Evolutionary conservation across 1,284 basidiomycete species (phyloP).

Genomic region (Microbotryum violaceum): DNA sequence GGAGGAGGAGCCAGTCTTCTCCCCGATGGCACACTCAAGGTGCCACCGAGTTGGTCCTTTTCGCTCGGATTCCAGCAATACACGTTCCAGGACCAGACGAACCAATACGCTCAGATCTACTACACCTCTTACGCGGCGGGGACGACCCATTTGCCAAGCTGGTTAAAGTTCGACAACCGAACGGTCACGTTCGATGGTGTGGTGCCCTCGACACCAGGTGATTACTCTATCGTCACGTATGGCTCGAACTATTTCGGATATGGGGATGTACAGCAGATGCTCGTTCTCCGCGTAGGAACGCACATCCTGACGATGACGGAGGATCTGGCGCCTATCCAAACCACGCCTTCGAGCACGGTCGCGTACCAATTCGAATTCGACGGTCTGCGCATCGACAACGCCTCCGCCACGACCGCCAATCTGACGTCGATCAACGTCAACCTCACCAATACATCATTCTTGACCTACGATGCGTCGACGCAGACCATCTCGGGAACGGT

Average conservation of each 20-base stretch:
- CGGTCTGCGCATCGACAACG: conserved; percentile 56
- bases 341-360: conserved; percentile 47
- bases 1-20: conserved; percentile 48
- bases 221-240: conserved; percentile 26
- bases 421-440: conserved; percentile 35
- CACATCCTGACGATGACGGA: conserved; percentile 60
- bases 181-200: conserved; percentile 72
- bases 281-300: conserved; percentile 39
- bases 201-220: conserved; percentile 47
- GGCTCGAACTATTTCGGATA: conserved; percentile 33
- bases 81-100: conserved; percentile 60
- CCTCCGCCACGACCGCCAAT: conserved; percentile 38
- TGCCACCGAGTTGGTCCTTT: conserved; percentile 81
- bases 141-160: conserved; percentile 62
- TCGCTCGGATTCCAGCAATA: conserved; percentile 71
- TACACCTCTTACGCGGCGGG: conserved; percentile 61
- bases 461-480: conserved; percentile 54
- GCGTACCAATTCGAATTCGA: conserved; percentile 37
- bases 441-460: conserved; percentile 50
- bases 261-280: conserved; percentile 29
- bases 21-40: conserved; percentile 56
- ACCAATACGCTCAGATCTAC: conserved; percentile 50
- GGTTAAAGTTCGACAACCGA: conserved; percentile 63
- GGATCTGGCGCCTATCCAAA: conserved; percentile 51
- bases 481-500: conserved; percentile 55